phyloP scores from a whole-genome alignment of 192 early-diverging fungal species.

The Entomortierella lignicola region DNA sequence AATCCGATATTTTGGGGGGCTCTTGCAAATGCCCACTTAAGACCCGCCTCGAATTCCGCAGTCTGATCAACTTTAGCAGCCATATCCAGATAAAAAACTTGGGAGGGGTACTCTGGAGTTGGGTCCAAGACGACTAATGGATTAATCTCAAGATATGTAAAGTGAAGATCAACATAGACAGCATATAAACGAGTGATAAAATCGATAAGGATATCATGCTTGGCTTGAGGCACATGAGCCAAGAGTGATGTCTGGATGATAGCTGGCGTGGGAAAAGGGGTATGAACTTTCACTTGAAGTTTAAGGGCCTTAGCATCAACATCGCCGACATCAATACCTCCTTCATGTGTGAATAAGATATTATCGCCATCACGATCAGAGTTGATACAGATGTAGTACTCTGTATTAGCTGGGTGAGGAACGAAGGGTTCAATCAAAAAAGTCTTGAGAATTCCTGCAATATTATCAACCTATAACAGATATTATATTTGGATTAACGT shows the following conservation, averaged over 20 bases:
- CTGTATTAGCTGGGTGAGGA: slow-evolving; percentile 90
- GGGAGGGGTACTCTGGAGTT: slow-evolving; percentile 62
- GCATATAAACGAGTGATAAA: slow-evolving; percentile 94
- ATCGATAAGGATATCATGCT: slow-evolving; percentile 84
- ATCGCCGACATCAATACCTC: slow-evolving; percentile 98
- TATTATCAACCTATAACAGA: slow-evolving; percentile 75
- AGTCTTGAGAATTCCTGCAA: slow-evolving; percentile 89
- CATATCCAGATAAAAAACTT: slow-evolving; percentile 94
- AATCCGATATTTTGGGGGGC: slow-evolving; percentile 66
- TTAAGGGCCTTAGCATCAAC: slow-evolving; percentile 97
- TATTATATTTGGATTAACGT: no score
- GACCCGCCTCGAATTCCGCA: slow-evolving; percentile 95
- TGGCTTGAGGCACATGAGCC: slow-evolving; percentile 71
- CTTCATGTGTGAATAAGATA: slow-evolving; percentile 98
- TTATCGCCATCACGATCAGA: slow-evolving; percentile 94
- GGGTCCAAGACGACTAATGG: slow-evolving; percentile 93
- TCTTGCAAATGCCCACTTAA: slow-evolving; percentile 95
- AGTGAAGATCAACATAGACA: slow-evolving; percentile 96
- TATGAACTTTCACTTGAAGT: slow-evolving; percentile 84
- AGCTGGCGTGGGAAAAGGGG: slow-evolving; percentile 76
- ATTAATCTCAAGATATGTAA: slow-evolving; percentile 99
- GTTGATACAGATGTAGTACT: slow-evolving; percentile 98
- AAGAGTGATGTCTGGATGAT: slow-evolving; percentile 76
- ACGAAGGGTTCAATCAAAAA: slow-evolving; percentile 97
- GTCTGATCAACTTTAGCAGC: slow-evolving; percentile 99